Base-by-base conservation (phyloP, 2,329 filamentous ascomycete species). In the Fusarium praegraminearum region DNA sequence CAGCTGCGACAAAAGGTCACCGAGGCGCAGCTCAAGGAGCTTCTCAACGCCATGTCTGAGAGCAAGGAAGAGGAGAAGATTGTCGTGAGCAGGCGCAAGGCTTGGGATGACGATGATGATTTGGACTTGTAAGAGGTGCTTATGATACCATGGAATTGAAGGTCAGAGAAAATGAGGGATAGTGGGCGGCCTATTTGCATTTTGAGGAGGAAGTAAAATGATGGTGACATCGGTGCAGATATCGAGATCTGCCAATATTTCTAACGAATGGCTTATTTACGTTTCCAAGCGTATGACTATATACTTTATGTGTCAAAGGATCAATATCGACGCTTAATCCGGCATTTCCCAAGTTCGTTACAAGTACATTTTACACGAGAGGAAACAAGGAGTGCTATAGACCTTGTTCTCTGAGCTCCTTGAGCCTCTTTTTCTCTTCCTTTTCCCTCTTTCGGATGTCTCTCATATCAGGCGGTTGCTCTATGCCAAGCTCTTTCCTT, bases 1-100 rank as follows among this genome's bases (percentile, higher is more conserved):
- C 96, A 98, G 84, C 84, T 99, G 74, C 86, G 93, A 57, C 83
- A 89, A 67, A 97, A 97, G 79, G 93, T 99, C 47, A 95, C 92
- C 2, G 96, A 99, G 81, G 90, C 91, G 50, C 94, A 98, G 83
- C 85, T 99, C 76, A 98, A 98, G 84, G 93, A 97, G 72, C 85
- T 99, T 60, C 82, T 99, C 69, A 92, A 90, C 68, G 93, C 93
- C 18, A 88, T 98, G 63, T 91, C 93, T 26, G 94, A 97, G 76
- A 91, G 89, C 72, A 86, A 90, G 81, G 87, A 90, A 81, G 88
- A 93, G 80, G 89, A 93, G 78, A 96, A 93, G 83, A 96, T 98
- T 80, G 93, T 97, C 36, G 92, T 97, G 60, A 91, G 86, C 75
- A 86, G 94, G 75, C 86, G 94, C 76, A 97, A 95, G 81, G 93